Conservation (phyloP, 176 grass and related monocot genomes). For the Oryza nivara region DNA sequence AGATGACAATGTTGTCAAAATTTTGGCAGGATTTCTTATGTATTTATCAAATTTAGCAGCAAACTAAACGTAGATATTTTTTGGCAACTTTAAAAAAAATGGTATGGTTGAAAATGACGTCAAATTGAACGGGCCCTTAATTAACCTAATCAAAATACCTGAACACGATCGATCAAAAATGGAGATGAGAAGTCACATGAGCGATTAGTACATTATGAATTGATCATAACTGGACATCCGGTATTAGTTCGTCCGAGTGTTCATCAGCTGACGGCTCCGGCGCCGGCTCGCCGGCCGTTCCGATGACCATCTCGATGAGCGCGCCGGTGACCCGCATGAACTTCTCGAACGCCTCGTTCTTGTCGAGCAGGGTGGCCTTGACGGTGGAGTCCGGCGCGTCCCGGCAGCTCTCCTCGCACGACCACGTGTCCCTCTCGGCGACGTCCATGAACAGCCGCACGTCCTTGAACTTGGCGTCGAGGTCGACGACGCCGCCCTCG, state of each 20-base stretch:
- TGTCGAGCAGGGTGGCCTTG: conserved; percentile 23
- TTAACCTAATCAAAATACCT: neutral
- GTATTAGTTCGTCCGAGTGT: no score
- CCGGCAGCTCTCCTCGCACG: conserved; percentile 39
- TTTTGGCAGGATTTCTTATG: no score
- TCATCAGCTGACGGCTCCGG: neutral
- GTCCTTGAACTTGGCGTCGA: conserved; percentile 28
- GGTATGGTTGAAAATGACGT: no score
- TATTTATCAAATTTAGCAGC: no score
- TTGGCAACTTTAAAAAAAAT: no score
- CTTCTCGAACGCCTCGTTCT: conserved; percentile 42
- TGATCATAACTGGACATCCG: no score
- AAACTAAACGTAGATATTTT: no score
- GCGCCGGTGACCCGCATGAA: conserved; percentile 33
- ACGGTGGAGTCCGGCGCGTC: neutral
- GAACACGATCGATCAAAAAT: neutral
- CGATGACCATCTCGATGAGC: conserved; percentile 34
- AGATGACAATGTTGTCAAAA: no score
- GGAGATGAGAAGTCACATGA: neutral
- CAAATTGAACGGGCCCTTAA: no score
- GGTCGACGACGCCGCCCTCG: neutral
- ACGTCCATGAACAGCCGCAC: conserved; percentile 27
- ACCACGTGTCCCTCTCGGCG: conserved; percentile 33
- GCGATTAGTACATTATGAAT: neutral
- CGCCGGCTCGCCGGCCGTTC: neutral